Percentiles rank a stretch among this genome's conserved stretches.
Evolutionary conservation across 495 filamentous ascomycete genomes (phyloP).

Genomic region (Lasiosphaeria ovina): DNA sequence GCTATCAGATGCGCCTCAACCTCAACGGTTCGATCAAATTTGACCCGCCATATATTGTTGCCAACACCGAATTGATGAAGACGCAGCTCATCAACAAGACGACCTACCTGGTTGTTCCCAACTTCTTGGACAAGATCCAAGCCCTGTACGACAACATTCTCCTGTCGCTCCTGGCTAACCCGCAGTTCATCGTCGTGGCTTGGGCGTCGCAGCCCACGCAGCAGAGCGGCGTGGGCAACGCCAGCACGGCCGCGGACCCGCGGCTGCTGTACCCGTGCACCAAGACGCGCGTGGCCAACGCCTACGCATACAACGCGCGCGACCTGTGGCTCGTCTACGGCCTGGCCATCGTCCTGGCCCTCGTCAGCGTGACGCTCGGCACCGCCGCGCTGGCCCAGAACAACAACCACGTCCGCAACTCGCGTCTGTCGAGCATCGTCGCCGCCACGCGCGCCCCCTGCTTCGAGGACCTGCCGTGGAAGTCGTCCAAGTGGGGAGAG

Average conservation of each 20-base stretch:
- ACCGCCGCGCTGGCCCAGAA: constrained; percentile 27
- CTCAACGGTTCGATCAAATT: constrained; percentile 22
- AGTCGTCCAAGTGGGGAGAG: constrained; percentile 27
- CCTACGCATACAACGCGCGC: constrained; percentile 24
- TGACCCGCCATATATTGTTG: constrained; percentile 15
- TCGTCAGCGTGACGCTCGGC: constrained; percentile 24
- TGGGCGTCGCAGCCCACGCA: constrained; percentile 23
- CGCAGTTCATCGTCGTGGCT: constrained; percentile 25
- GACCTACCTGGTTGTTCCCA: constrained; percentile 18
- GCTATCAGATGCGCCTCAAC: constrained; percentile 15
- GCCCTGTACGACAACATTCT: constrained; percentile 30
- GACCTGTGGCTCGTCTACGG: constrained; percentile 33
- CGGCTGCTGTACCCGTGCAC: constrained; percentile 25
- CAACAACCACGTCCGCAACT: constrained; percentile 26
- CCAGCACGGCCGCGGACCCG: constrained; percentile 1
- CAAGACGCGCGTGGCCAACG: constrained; percentile 23
- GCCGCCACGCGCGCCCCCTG: constrained; percentile 31
- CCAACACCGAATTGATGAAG: constrained; percentile 16
- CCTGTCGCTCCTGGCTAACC: constrained; percentile 29
- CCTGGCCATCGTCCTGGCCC: constrained; percentile 16
- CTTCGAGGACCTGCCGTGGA: constrained; percentile 29
- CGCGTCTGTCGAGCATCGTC: constrained; percentile 24
- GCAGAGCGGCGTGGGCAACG: constrained; percentile 14
- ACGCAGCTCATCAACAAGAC: constrained; percentile 26
- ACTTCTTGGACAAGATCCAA: constrained; percentile 18